Evolutionary conservation across 768 basidiomycete genomes (phyloP), one percentile per base, ranked within the genome.

Genomic region (Lentinus tigrinus): DNA sequence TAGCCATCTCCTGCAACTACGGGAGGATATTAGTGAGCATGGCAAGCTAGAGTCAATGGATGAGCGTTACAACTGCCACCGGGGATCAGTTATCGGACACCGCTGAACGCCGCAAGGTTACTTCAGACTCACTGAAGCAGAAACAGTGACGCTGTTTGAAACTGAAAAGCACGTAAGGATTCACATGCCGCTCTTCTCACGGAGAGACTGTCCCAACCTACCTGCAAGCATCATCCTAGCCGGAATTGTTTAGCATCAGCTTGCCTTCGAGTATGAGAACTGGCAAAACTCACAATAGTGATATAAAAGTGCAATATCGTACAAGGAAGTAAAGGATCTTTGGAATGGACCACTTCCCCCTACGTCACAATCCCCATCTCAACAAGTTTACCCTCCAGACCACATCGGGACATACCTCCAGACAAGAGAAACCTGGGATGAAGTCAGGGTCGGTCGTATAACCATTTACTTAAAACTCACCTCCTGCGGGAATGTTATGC

Each of bases 261-360:
- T 3, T 4, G 5, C 5, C 19, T 3, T 34, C 4, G 28, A 53
- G 19, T 11, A 21, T 7, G 9, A 44, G 3, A 21, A 27, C 0
- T 19, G 31, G 7, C 11, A 11, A 31, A 11, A 57, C 56, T 23
- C 34, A 58, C 57, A 49, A 17, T 9, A 58, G 11, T 3, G 46
- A 58, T 2, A 53, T 10, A 3, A 58, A 21, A 26, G 47, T 58
- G 31, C 49, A 54, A 28, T 58, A 58, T 21, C 57, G 37, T 17
- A 58, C 52, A n/a, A 58, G 14, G 19, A 58, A 19, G 47, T 54
- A 58, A 19, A 58, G 52, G 8, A 54, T 4, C 19, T 58, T 58
- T 4, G 52, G 52, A 1, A 54, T 19, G 4, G 57, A 58, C 57
- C 57, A 58, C 19, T 39, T 48, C 19, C 52, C 52, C n/a, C 57